These are phyloP conservation scores for Agastache rugosa DNA, from an alignment of 257 asterid genomes.

Conservation along the genomic window DNA sequence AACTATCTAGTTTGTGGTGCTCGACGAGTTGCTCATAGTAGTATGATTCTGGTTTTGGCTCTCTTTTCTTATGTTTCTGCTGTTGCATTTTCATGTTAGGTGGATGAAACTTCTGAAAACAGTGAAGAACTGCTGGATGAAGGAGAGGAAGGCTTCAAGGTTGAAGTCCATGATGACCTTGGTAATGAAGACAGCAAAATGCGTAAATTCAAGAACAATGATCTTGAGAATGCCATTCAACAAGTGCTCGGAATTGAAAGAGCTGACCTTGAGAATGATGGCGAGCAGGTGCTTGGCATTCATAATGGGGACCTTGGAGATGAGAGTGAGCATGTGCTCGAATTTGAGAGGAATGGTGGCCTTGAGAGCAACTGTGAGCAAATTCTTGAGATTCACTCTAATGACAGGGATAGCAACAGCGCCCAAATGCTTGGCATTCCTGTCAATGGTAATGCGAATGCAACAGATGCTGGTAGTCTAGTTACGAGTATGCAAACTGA, in stretches of 20 bases:
- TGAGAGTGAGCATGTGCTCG: constrained; percentile 38
- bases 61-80: constrained; percentile 7
- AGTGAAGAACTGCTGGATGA: constrained; percentile 53
- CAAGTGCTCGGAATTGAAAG: constrained; percentile 43
- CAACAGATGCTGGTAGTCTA: constrained; percentile 38
- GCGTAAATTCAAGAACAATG: constrained; percentile 37
- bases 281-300: constrained; percentile 39
- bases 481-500: constrained; percentile 40
- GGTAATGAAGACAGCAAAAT: constrained; percentile 39
- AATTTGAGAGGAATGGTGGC: constrained; percentile 38
- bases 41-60: not conserved
- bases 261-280: constrained; percentile 39
- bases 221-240: constrained; percentile 42
- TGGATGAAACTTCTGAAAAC: constrained; percentile 54
- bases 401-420: constrained; percentile 21
- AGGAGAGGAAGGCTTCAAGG: constrained; percentile 43
- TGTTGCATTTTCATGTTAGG: constrained; percentile 35
- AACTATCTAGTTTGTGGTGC: not conserved
- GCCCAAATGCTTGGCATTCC: constrained; percentile 29
- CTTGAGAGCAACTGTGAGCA: constrained; percentile 34
- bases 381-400: constrained; percentile 36
- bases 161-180: constrained; percentile 42
- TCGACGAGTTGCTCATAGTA: not conserved
- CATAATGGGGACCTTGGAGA: constrained; percentile 37
- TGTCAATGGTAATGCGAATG: constrained; percentile 41